phyloP scores from a whole-genome alignment of 192 early-diverging fungal species.

The Polychytrium aggregatum region DNA sequence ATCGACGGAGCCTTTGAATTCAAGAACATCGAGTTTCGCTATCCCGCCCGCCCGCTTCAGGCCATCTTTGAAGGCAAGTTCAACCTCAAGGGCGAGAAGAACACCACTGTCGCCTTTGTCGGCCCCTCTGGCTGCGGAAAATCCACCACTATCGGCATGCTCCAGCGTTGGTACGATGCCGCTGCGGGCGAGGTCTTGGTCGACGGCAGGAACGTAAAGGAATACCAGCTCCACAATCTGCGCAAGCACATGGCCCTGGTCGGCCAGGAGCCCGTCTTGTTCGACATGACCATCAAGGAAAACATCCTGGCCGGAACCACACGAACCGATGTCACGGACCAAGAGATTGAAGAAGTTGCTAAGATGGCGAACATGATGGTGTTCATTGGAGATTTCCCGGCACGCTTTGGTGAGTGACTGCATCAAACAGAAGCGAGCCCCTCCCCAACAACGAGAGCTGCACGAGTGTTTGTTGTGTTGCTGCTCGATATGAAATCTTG shows the following conservation, averaged over 20 bases:
- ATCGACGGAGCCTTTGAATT: slow-evolving; percentile 42
- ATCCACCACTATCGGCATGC: slow-evolving; percentile 42
- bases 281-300: slow-evolving; percentile 76
- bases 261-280: slow-evolving; percentile 85
- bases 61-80: slow-evolving; percentile 42
- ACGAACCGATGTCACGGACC: slow-evolving; percentile 38
- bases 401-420: no score
- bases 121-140: slow-evolving; percentile 87
- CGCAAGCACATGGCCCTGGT: slow-evolving; percentile 74
- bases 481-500: no score
- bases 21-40: slow-evolving; percentile 54
- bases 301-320: slow-evolving; percentile 65
- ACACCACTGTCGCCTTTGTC: slow-evolving; percentile 72
- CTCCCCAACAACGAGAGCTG: no score
- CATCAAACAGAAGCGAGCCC: no score
- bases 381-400: slow-evolving; percentile 56
- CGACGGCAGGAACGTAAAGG: slow-evolving; percentile 48
- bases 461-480: no score
- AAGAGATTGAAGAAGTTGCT: slow-evolving; percentile 59
- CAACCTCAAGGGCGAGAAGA: slow-evolving; percentile 38
- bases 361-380: slow-evolving; percentile 58
- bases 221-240: slow-evolving; percentile 58
- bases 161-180: slow-evolving; percentile 75
- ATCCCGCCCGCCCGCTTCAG: slow-evolving; percentile 46
- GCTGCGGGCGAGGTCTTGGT: slow-evolving; percentile 40